Evolutionary conservation across 805 yeast genomes (phyloP).

Genomic region (Dipodascopsis tothii): DNA sequence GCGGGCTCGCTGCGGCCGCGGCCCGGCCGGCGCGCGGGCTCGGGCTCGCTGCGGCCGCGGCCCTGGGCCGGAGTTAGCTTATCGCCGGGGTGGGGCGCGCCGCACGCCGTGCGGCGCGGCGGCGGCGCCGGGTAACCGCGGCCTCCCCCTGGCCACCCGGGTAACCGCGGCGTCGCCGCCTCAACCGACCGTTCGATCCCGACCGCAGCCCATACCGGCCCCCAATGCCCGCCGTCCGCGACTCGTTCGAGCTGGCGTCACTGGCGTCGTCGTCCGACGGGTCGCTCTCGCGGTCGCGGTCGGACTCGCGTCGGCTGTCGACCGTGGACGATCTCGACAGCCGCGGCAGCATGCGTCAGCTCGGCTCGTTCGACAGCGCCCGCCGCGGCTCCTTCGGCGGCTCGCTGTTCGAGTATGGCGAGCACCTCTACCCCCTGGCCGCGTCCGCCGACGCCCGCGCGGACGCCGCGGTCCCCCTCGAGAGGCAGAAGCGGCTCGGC

Average conservation of each 20-base stretch:
- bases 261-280: slow-evolving; percentile 28
- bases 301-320: slow-evolving; percentile 16
- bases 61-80: too few species aligned
- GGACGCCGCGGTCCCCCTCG: slow-evolving; percentile 25
- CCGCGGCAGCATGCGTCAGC: slow-evolving; percentile 12
- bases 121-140: too few species aligned
- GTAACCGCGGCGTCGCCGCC: too few species aligned
- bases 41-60: too few species aligned
- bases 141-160: too few species aligned
- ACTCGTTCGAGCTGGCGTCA: slow-evolving; percentile 32
- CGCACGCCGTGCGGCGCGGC: too few species aligned
- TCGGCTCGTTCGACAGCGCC: slow-evolving; percentile 10
- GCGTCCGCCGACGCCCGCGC: slow-evolving; percentile 23
- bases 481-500: slow-evolving; percentile 23
- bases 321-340: slow-evolving; percentile 21
- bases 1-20: too few species aligned
- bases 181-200: too few species aligned
- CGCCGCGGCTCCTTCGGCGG: slow-evolving; percentile 5
- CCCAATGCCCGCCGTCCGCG: too few species aligned
- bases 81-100: too few species aligned
- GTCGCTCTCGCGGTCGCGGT: slow-evolving; percentile 1
- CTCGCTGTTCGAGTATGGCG: slow-evolving; percentile 28
- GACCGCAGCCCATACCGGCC: too few species aligned
- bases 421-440: slow-evolving; percentile 25
- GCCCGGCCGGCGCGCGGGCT: too few species aligned